These are phyloP conservation scores for Cercis canadensis DNA, from an alignment of 306 rosid genomes.

Conservation along the genomic window DNA sequence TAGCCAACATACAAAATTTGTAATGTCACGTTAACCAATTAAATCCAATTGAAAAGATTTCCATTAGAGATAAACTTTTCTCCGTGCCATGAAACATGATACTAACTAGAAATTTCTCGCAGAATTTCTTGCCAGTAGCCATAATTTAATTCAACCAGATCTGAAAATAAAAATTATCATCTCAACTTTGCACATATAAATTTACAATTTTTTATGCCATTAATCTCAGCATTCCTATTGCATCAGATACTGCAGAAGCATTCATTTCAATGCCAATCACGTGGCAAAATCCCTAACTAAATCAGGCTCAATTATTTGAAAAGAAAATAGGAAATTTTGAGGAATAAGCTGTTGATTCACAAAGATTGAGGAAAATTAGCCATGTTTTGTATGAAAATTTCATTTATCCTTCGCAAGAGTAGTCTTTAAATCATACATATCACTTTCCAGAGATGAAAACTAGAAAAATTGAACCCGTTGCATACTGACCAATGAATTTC, in stretches of 20 bases:
- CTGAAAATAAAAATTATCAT: slow-evolving; percentile 14
- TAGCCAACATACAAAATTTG: slow-evolving; percentile 29
- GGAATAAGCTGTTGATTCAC: slow-evolving; percentile 9
- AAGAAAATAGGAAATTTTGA: not conserved
- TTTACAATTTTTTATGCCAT: slow-evolving; percentile 84
- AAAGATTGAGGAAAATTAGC: not conserved
- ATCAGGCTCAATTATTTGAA: slow-evolving; percentile 24
- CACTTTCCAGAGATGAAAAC: slow-evolving; percentile 11
- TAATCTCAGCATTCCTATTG: slow-evolving; percentile 88
- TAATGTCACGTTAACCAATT: slow-evolving; percentile 12
- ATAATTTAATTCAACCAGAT: slow-evolving; percentile 32
- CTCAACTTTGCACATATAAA: slow-evolving; percentile 92
- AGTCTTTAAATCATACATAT: slow-evolving; percentile 24
- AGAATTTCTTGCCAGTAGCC: slow-evolving; percentile 9
- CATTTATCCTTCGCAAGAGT: slow-evolving; percentile 16
- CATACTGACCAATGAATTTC: slow-evolving; percentile 15
- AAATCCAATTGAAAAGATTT: slow-evolving; percentile 10
- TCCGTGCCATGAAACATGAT: not conserved
- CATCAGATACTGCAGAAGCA: slow-evolving; percentile 91
- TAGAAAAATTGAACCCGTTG: not conserved
- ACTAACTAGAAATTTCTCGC: slow-evolving; percentile 17
- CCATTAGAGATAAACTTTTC: slow-evolving; percentile 13
- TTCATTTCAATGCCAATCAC: slow-evolving; percentile 99
- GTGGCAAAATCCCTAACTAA: slow-evolving; percentile 48
- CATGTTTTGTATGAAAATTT: not conserved